A percentile compares a stretch with the other conserved stretches of the same genome.
phyloP scores from a whole-genome alignment of 2,329 filamentous ascomycete species.

The Aplosporella prunicola region DNA sequence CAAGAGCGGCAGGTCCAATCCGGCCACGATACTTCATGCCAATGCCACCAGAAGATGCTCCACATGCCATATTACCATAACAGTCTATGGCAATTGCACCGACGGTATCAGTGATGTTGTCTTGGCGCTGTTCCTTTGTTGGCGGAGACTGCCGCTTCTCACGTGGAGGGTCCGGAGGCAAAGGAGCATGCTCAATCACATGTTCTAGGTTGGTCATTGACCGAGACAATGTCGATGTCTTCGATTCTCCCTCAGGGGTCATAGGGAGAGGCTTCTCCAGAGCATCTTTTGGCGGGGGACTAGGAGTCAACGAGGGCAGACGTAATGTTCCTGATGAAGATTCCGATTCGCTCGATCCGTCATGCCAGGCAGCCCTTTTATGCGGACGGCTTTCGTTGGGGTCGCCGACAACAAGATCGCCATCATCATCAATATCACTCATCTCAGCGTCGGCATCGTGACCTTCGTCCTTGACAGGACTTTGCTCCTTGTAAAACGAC shows the following conservation, averaged over 20 bases:
- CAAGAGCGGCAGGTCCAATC: conserved; percentile 82
- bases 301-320: conserved; percentile 16
- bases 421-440: conserved; percentile 16
- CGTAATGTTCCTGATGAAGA: conserved; percentile 20
- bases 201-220: conserved; percentile 5
- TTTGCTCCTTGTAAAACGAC: conserved; percentile 10
- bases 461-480: not conserved
- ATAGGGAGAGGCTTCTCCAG: conserved; percentile 2
- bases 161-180: not conserved
- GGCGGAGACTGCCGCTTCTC: not conserved
- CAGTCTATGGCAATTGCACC: conserved; percentile 89
- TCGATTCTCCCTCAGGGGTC: not conserved
- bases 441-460: conserved; percentile 10
- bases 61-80: conserved; percentile 80
- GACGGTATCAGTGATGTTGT: conserved; percentile 83
- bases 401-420: not conserved
- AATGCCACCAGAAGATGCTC: conserved; percentile 92
- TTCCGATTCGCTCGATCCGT: conserved; percentile 29
- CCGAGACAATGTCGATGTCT: not conserved
- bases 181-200: conserved; percentile 3
- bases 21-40: conserved; percentile 96
- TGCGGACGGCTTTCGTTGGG: not conserved
- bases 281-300: conserved; percentile 12
- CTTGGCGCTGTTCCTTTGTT: conserved; percentile 24
- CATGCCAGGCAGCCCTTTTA: conserved; percentile 19